These are phyloP conservation scores for Cornus florida DNA, from an alignment of 148 eudicot genomes.

Conservation along the genomic window DNA sequence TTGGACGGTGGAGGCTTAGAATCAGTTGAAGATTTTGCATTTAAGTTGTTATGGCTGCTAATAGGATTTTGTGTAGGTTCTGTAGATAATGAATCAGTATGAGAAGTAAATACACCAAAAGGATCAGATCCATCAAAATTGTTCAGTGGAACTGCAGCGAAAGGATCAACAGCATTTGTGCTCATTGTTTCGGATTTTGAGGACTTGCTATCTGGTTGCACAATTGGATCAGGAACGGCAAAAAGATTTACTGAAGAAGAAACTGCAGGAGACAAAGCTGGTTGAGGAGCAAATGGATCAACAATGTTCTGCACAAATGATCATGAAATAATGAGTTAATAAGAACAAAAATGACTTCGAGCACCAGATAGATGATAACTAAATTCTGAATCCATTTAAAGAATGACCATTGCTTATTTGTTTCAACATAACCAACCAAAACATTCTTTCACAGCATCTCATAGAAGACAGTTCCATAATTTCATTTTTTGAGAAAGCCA, in stretches of 20 bases:
- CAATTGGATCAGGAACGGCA: constrained; percentile 54
- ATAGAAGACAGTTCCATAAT: not conserved
- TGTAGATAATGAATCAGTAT: constrained; percentile 42
- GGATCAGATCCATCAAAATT: constrained; percentile 71
- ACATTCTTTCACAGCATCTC: not conserved
- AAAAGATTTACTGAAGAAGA: constrained; percentile 72
- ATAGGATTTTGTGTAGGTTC: constrained; percentile 33
- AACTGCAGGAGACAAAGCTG: constrained; percentile 48
- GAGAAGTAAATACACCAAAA: constrained; percentile 65
- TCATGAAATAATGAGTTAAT: not conserved
- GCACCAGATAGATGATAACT: not conserved
- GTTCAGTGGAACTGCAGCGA: constrained; percentile 76
- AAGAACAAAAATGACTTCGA: not conserved
- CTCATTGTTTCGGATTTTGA: constrained; percentile 35
- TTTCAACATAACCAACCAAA: constrained; percentile 1
- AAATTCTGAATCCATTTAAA: not conserved
- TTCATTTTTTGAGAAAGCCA: not conserved
- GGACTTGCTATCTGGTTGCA: constrained; percentile 45
- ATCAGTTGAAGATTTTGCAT: constrained; percentile 40
- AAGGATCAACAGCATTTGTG: constrained; percentile 63
- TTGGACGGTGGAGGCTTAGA: constrained; percentile 44
- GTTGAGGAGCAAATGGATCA: constrained; percentile 71
- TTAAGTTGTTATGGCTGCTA: constrained; percentile 25
- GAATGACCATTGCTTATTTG: not conserved
- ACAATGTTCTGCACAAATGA: constrained; percentile 48